Percentiles rank a stretch among this genome's conserved stretches.
These are phyloP conservation scores for Suillus luteus DNA, from an alignment of 768 basidiomycete genomes.

Conservation along the genomic window DNA sequence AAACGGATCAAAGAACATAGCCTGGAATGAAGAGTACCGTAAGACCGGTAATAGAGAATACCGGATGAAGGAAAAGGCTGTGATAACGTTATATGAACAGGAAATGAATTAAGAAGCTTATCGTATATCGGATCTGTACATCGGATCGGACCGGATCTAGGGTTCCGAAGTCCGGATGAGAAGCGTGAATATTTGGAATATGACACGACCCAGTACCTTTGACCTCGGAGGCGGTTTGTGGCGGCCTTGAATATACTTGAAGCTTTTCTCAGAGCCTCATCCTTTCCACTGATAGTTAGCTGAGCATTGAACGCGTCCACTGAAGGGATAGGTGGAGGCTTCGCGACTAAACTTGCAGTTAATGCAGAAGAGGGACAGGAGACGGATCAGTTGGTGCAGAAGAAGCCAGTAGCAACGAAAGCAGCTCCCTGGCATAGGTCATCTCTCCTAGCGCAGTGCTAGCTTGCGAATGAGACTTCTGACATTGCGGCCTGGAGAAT, in stretches of 20 bases:
- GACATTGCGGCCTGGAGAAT: background rate
- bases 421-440: slow-evolving; percentile 71
- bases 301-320: slow-evolving; percentile 75
- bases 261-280: slow-evolving; percentile 75
- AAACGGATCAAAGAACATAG: no score
- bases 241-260: slow-evolving; percentile 70
- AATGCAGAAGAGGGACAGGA: slow-evolving; percentile 38
- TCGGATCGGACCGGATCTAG: no score
- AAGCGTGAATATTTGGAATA: no score
- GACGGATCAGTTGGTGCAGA: slow-evolving; percentile 37
- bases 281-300: slow-evolving; percentile 75
- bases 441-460: slow-evolving; percentile 82
- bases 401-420: slow-evolving; percentile 57
- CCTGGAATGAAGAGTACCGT: no score
- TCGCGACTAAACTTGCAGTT: slow-evolving; percentile 65
- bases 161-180: no score
- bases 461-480: slow-evolving; percentile 10
- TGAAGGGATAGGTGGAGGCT: slow-evolving; percentile 64
- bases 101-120: no score
- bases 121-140: no score
- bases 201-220: slow-evolving; percentile 82
- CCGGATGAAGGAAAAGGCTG: no score
- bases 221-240: slow-evolving; percentile 59
- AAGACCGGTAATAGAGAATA: no score
- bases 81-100: no score